Conservation (phyloP, 228 moss, liverwort and hornwort genomes). For the Sphagnum fallax region DNA sequence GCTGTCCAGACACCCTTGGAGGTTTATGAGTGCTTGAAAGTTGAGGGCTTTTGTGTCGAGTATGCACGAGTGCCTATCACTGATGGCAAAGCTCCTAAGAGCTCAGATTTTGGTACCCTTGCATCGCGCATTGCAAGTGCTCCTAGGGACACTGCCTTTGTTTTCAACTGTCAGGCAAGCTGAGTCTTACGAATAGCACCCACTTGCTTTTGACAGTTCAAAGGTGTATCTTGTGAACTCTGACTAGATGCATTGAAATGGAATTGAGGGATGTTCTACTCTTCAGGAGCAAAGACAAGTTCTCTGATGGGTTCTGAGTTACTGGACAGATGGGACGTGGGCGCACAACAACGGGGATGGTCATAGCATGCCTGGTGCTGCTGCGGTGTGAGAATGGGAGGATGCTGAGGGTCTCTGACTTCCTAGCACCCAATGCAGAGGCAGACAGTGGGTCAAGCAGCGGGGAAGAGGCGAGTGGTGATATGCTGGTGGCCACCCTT, state of each 20-base stretch:
- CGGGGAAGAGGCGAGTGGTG: conserved; percentile 76
- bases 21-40: conserved; percentile 80
- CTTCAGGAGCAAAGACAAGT: background rate
- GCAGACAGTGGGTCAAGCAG: conserved; percentile 73
- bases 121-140: conserved; percentile 80
- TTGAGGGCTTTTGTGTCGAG: conserved; percentile 72
- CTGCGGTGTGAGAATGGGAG: conserved; percentile 79
- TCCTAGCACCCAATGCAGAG: conserved; percentile 39
- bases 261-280: background rate
- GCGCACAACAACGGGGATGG: conserved; percentile 97
- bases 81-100: conserved; percentile 99
- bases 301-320: background rate
- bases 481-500: conserved; percentile 66
- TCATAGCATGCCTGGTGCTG: conserved; percentile 91
- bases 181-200: background rate
- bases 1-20: conserved; percentile 93
- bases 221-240: background rate
- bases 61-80: conserved; percentile 98
- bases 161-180: conserved; percentile 95
- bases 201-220: background rate
- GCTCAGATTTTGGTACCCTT: conserved; percentile 91
- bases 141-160: conserved; percentile 71
- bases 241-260: too few species aligned
- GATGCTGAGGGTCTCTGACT: conserved; percentile 50
- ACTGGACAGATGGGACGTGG: conserved; percentile 91